Base-by-base conservation (phyloP, 495 filamentous ascomycete species). In the Trichoderma virens region DNA sequence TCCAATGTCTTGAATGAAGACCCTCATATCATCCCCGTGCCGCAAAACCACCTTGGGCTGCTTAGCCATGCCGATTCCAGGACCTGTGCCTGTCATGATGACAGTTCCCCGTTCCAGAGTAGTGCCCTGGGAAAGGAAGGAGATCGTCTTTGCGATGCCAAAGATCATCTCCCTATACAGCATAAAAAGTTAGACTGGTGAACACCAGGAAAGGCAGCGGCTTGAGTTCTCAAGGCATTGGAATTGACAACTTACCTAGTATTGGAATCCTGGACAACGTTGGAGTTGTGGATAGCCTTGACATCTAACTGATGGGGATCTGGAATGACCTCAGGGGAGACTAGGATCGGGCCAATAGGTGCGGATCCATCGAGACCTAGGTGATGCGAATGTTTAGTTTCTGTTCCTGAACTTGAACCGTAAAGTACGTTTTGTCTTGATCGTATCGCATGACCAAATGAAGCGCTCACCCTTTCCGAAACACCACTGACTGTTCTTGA, bases 21-120 rank as follows among this genome's bases (percentile, higher is more conserved):
- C 72, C 0, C 72, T 66, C 45, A 75, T 69, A 32, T 74, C 72
- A 39, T 74, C 74, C 28, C 69, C 72, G 43, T 72, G 56, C 30
- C 66, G 65, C 39, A 76, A 59, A 43, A 70, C 70, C 14, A 74
- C 70, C n/a, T 69, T 69, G 1, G 72, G 73, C 23, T 70, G 65
- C 61, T 66, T 66, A 13, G 67, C 65, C 28, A 69, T 67, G 5
- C 75, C 75, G 27, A 78, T 71, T 9, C 76, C 76, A 2, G 70
- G 69, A 1, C 83, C 83, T 47, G 76, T 79, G 1, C 76, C 76
- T 11, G 75, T 79, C 61, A 78, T 66, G 62, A 79, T 76, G n/a
- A 76, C 68, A 3, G 74, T 75, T 3, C 76, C 76, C 47, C 67
- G 65, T 20, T 65, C 65, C 13, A 79, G 64, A 43, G 76, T 78